Percentiles rank a stretch among this genome's conserved stretches.
Conservation (phyloP, 495 filamentous ascomycete species). For the Annulohypoxylon maeteangense region DNA sequence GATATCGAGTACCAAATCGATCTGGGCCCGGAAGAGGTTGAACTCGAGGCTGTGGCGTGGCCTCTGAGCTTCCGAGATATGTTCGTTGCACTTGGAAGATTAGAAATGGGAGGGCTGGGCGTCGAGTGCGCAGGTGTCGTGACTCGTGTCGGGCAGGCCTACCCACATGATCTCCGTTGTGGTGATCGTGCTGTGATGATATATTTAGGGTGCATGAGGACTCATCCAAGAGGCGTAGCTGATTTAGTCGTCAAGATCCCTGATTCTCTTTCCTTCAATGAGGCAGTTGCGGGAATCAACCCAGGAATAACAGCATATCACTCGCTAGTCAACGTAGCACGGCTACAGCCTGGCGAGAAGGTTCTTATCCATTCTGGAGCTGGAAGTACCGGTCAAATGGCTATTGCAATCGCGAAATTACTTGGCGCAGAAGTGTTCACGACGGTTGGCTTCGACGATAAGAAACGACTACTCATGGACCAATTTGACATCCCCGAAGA, state of each 20-base stretch:
- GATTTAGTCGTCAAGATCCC: neutral
- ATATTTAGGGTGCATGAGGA: neutral
- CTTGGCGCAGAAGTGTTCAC: neutral
- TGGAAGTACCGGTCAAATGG: neutral
- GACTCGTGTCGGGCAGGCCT: conserved; percentile 33
- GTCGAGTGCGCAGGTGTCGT: conserved; percentile 53
- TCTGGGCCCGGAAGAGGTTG: conserved; percentile 40
- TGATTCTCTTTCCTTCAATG: neutral
- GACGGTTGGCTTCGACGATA: neutral
- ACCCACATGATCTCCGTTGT: neutral
- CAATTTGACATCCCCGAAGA: conserved; percentile 48
- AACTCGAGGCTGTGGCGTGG: conserved; percentile 46
- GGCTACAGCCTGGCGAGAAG: neutral
- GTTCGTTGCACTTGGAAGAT: conserved; percentile 55
- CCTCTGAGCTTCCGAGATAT: conserved; percentile 51
- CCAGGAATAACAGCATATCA: neutral
- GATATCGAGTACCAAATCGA: neutral
- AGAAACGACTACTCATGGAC: neutral
- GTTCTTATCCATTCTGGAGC: neutral
- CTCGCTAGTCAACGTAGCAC: neutral
- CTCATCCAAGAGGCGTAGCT: neutral
- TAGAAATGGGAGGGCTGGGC: conserved; percentile 47
- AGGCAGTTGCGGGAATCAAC: neutral
- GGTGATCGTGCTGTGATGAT: neutral
- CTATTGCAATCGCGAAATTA: neutral